Evolutionary conservation across 148 eudicot species (phyloP).

Genomic region (Tetragonia tetragonoides): DNA sequence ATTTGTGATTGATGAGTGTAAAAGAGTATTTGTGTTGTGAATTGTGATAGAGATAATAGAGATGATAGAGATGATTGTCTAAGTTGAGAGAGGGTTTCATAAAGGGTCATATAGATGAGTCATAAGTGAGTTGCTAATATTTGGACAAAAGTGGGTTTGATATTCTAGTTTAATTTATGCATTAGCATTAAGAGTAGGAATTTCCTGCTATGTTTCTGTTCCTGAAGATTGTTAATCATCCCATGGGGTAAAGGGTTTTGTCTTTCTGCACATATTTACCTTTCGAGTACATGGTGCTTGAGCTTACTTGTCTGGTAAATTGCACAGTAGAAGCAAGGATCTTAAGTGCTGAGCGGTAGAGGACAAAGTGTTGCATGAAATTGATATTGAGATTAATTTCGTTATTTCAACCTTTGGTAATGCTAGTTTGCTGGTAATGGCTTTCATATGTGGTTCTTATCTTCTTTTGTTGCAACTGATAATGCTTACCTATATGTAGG

Average conservation of each 20-base stretch:
- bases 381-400: slow-evolving; percentile 7
- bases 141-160: neutral
- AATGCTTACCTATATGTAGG: slow-evolving; percentile 27
- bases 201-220: too few species aligned
- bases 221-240: too few species aligned
- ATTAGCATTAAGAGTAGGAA: neutral
- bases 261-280: too few species aligned
- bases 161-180: neutral
- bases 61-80: too few species aligned
- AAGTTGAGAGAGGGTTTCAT: neutral
- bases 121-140: neutral
- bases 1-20: neutral
- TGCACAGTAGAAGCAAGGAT: neutral
- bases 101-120: neutral
- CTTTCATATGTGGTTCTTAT: neutral
- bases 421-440: neutral
- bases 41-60: too few species aligned
- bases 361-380: neutral
- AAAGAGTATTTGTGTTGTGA: neutral
- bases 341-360: neutral
- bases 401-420: neutral
- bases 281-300: too few species aligned
- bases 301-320: neutral
- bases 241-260: too few species aligned
- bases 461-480: neutral